Base-by-base conservation (phyloP, 805 yeast species). In the Yarrowia sp. region DNA sequence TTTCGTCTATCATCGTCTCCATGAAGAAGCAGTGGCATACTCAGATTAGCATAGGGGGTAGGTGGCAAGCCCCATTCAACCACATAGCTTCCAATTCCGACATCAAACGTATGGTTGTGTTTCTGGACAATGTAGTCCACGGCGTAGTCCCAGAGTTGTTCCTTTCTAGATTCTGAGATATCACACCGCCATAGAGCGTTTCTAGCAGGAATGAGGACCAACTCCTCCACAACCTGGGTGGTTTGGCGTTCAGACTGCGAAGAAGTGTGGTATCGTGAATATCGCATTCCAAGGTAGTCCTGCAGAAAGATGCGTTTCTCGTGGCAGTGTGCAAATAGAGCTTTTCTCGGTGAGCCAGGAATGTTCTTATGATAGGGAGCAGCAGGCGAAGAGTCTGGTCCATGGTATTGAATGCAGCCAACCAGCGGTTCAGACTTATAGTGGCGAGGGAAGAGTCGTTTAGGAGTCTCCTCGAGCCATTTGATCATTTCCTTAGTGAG, bases 121-220 rank as follows among this genome's bases (percentile, higher is more conserved):
- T 40, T 48, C 48, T 49, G 67, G 11, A 49, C 56, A n/a, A 48
- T n/a, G 32, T 38, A 63, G 10, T 63, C 56, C 15, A 48, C 46
- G 22, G 67, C 67, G 16, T 48, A 63, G n/a, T 63, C 67, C 67
- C 67, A 63, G 12, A 48, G 40, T 15, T 49, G 67, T 14, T 63
- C 67, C 11, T 48, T 49, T n/a, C 67, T 42, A 4, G 43, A 45
- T 11, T 41, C 48, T 1, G 32, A 9, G 3, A 63, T 63, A 2
- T 38, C 26, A 46, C 55, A 46, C 22, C 15, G 15, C 55, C 56
- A 48, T 2, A 63, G 40, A 22, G 48, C 56, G 8, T 38, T 48
- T 40, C 56, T 36, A 11, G 67, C 67, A 22, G 67, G 67, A 22
- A 63, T 48, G 15, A 63, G 48, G 1, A 63, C 48, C 36, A 63